Conservation (phyloP, 305 asterid species). For the Lippia alba region DNA sequence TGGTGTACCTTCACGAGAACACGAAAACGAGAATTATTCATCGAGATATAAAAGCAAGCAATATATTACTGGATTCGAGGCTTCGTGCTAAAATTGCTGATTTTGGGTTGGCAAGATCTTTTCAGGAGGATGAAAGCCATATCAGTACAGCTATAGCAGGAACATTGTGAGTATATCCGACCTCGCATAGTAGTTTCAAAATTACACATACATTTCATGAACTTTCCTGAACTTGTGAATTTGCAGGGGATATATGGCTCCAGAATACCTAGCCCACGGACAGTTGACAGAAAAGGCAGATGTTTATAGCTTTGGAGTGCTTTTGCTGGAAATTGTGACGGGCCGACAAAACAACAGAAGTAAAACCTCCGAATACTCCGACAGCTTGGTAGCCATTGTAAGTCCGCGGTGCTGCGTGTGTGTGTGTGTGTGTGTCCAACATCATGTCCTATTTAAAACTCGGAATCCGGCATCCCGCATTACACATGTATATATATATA, state of each 20-base stretch:
- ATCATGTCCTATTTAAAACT: too few species aligned
- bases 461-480: too few species aligned
- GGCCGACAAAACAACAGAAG: conserved; percentile 78
- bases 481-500: too few species aligned
- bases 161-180: conserved; percentile 64
- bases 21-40: conserved; percentile 68
- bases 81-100: conserved; percentile 82
- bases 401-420: conserved; percentile 33
- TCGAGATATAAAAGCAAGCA: conserved; percentile 87
- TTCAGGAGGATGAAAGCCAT: conserved; percentile 85
- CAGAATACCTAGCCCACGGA: conserved; percentile 87
- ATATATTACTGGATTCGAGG: conserved; percentile 72
- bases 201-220: too few species aligned
- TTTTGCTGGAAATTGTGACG: conserved; percentile 74
- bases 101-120: conserved; percentile 89
- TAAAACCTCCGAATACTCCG: conserved; percentile 60
- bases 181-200: too few species aligned
- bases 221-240: background rate
- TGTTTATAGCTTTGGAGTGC: conserved; percentile 90
- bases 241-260: conserved; percentile 96
- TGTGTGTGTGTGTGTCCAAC: background rate
- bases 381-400: conserved; percentile 68
- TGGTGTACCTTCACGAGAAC: conserved; percentile 89
- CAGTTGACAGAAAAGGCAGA: conserved; percentile 83
- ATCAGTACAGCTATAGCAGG: conserved; percentile 94